Evolutionary conservation across 2,329 filamentous ascomycete species (phyloP).

Genomic region (Diaporthe amygdali): DNA sequence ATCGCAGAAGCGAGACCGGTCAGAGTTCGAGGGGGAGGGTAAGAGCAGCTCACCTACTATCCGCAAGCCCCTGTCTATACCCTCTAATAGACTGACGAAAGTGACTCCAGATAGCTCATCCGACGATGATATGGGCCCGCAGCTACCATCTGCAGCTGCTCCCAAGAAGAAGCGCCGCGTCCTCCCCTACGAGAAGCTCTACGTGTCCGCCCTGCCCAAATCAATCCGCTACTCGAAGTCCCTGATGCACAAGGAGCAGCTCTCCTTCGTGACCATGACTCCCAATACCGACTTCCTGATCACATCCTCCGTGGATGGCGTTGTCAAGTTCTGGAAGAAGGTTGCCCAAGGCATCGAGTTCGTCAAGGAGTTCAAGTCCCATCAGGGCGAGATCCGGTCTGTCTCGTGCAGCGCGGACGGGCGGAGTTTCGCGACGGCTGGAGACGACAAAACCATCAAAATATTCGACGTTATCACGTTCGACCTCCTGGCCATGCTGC

Average conservation of each 20-base stretch:
- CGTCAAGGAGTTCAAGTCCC: conserved; percentile 96
- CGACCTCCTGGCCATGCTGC: conserved; percentile 82
- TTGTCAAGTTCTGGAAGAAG: conserved; percentile 99
- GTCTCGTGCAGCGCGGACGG: conserved; percentile 90
- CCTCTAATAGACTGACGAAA: background rate
- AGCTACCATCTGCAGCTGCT: conserved; percentile 78
- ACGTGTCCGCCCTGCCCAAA: conserved; percentile 85
- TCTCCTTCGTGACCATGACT: conserved; percentile 87
- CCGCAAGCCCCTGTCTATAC: background rate
- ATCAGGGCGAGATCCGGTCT: conserved; percentile 81
- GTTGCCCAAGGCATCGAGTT: conserved; percentile 89
- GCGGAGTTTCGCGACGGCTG: conserved; percentile 89
- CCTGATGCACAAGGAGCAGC: conserved; percentile 96
- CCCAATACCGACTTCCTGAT: conserved; percentile 94
- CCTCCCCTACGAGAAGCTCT: conserved; percentile 93
- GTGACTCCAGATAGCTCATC: conserved; percentile 60
- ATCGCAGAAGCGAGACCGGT: conserved; percentile 61
- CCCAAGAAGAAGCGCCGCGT: conserved; percentile 91
- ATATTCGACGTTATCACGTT: conserved; percentile 86
- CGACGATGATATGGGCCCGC: conserved; percentile 92
- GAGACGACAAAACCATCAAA: conserved; percentile 78
- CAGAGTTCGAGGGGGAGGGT: conserved; percentile 56
- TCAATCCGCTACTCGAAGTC: conserved; percentile 89
- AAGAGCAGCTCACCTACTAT: conserved; percentile 22
- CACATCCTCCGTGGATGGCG: conserved; percentile 91